Evolutionary conservation across 805 yeast species (phyloP).

Genomic region (Saccharomycopsis sp.): DNA sequence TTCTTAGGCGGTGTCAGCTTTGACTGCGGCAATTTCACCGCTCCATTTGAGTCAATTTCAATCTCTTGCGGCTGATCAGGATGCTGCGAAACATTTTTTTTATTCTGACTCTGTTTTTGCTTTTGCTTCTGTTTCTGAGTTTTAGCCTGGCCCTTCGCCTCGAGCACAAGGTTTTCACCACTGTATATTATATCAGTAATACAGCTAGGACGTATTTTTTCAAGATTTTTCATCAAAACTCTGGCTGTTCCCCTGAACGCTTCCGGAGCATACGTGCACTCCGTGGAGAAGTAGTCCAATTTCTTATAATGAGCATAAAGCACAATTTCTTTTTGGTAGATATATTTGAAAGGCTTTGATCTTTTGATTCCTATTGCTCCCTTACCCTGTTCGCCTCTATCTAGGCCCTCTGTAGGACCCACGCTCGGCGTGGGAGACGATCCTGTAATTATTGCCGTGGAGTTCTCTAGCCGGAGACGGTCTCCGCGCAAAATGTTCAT

Average conservation of each 20-base stretch:
- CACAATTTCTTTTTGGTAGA: conserved; percentile 96
- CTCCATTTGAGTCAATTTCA: conserved; percentile 55
- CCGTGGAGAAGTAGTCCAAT: conserved; percentile 93
- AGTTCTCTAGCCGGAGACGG: conserved; percentile 81
- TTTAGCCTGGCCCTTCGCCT: conserved; percentile 46
- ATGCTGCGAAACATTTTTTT: conserved; percentile 22
- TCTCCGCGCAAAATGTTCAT: conserved; percentile 97
- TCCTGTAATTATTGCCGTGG: conserved; percentile 78
- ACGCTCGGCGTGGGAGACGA: conserved; percentile 66
- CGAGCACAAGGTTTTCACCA: conserved; percentile 77
- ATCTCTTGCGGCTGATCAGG: conserved; percentile 31
- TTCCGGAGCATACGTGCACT: conserved; percentile 97
- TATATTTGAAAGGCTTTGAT: conserved; percentile 91
- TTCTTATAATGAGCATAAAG: conserved; percentile 94
- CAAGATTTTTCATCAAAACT: conserved; percentile 82
- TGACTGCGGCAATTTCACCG: conserved; percentile 37
- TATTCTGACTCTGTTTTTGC: conserved; percentile 13
- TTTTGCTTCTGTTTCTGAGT: conserved; percentile 28
- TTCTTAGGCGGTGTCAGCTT: conserved; percentile 18
- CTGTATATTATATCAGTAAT: conserved; percentile 91
- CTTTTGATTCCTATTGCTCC: conserved; percentile 50
- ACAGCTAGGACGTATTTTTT: conserved; percentile 84
- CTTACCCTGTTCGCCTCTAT: not conserved
- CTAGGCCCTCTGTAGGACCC: not conserved
- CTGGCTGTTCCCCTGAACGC: conserved; percentile 98